These are phyloP conservation scores for Begonia loranthoides DNA, from an alignment of 306 rosid genomes.

Conservation along the genomic window DNA sequence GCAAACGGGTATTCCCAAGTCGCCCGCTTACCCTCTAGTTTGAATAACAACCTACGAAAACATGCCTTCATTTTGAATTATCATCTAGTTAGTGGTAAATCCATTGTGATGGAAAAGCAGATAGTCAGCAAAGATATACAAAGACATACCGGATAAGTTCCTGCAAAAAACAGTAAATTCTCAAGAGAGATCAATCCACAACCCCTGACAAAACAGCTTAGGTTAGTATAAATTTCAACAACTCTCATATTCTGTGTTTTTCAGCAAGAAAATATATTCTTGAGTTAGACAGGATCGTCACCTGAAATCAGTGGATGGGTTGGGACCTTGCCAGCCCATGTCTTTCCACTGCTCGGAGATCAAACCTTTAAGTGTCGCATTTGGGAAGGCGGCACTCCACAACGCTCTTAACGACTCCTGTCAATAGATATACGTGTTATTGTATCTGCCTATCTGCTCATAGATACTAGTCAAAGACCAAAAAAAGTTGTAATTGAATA, in stretches of 20 bases:
- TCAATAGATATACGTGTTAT: background rate
- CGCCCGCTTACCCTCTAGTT: constrained; percentile 73
- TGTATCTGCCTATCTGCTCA: too few species aligned
- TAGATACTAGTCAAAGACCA: too few species aligned
- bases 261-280: too few species aligned
- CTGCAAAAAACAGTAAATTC: constrained; percentile 66
- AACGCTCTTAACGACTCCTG: constrained; percentile 73
- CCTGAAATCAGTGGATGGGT: constrained; percentile 94
- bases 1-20: constrained; percentile 97
- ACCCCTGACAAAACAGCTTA: constrained; percentile 36
- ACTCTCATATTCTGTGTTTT: too few species aligned
- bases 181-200: constrained; percentile 85
- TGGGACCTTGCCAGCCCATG: constrained; percentile 99
- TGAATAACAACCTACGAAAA: constrained; percentile 71
- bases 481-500: too few species aligned
- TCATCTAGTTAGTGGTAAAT: constrained; percentile 43
- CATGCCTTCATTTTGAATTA: constrained; percentile 83
- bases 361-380: constrained; percentile 50
- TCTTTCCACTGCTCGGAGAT: constrained; percentile 96
- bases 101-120: constrained; percentile 14
- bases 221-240: too few species aligned
- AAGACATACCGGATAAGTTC: constrained; percentile 70
- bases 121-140: constrained; percentile 1
- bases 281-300: too few species aligned
- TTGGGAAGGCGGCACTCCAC: constrained; percentile 76